Evolutionary conservation across 768 basidiomycete genomes (phyloP), one percentile per base, ranked within the genome.

Genomic region (Macrolepiota dolichaula): DNA sequence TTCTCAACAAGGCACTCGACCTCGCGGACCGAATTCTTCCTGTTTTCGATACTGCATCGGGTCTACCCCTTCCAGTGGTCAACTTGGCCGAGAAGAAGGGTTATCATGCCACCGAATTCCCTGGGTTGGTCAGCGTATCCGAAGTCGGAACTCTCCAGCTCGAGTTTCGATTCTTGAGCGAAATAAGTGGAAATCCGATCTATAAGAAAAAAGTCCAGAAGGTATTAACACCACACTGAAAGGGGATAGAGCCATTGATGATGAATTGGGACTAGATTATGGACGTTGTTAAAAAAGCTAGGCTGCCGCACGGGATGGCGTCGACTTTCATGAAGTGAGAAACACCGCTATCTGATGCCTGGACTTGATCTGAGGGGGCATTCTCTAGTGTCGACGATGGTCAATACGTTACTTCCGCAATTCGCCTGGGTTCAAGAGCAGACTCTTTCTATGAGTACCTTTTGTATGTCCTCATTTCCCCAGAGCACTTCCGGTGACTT

Each of bases 401-500:
- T 4, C 68, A 74, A 61, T 84, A 77, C 62, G 71, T 86, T 19
- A 74, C 84, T 25, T 86, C 90, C 12, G 83, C 89, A 17, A 91
- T 98, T 63, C 86, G 95, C 12, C 82, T 98, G 22, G 96, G 96
- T 27, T 94, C 94, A 36, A 82, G 94, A 46, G 96, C 89, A 32
- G 96, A 98, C 71, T 94, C 92, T 2, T 98, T 88, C 74, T 98
- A 97, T 69, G 96, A 96, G 72, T 94, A 96, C 69, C 74, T 94
- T 15, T 69, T 95, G 89, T 91, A 63, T 76, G 79, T 55, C 19
- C 22, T 17, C 51, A 11, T 25, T 35, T 36, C 47, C 49, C 32
- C n/a, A 38, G 19, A 22, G 32, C 7, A 5, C 49, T 19, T 53
- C 24, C 53, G 55, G 64, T n/a, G 63, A 13, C 37, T 55, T 17